Conservation (phyloP, 2,329 filamentous ascomycete species). For the Penicillium vulpinum region DNA sequence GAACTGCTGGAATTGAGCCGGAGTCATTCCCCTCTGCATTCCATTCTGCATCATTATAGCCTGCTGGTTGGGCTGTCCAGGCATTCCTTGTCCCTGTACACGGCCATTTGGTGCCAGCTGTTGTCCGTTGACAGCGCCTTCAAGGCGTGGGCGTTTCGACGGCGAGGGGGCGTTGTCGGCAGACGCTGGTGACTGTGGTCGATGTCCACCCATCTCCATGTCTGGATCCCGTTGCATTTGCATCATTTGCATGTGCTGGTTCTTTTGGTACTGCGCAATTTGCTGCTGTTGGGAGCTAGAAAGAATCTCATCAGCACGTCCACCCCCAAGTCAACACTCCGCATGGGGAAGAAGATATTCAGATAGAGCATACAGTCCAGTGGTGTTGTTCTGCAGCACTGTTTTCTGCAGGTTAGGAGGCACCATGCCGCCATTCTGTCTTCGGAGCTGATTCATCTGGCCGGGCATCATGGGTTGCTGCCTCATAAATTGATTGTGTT, state of each 20-base stretch:
- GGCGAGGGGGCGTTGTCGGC: slow-evolving; percentile 89
- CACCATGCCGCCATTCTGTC: slow-evolving; percentile 38
- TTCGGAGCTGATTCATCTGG: slow-evolving; percentile 58
- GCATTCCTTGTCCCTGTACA: slow-evolving; percentile 68
- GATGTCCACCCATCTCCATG: slow-evolving; percentile 79
- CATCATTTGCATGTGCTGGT: slow-evolving; percentile 59
- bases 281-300: slow-evolving; percentile 56
- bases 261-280: slow-evolving; percentile 68
- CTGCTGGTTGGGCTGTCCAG: slow-evolving; percentile 63
- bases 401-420: slow-evolving; percentile 62
- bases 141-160: slow-evolving; percentile 82
- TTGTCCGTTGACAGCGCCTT: slow-evolving; percentile 71
- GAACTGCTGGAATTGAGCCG: slow-evolving; percentile 71
- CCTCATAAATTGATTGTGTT: slow-evolving; percentile 75
- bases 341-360: slow-evolving; percentile 1
- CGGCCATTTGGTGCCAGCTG: slow-evolving; percentile 76
- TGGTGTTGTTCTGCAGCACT: slow-evolving; percentile 71
- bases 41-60: slow-evolving; percentile 59
- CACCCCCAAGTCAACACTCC: slow-evolving; percentile 3
- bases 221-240: slow-evolving; percentile 86
- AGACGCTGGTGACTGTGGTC: slow-evolving; percentile 77
- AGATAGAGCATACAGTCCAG: slow-evolving; percentile 39
- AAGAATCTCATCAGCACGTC: slow-evolving; percentile 22
- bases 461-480: slow-evolving; percentile 63
- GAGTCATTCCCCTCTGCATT: slow-evolving; percentile 71